Percentiles rank a stretch among this genome's conserved stretches.
phyloP scores from a whole-genome alignment of 2,329 filamentous ascomycete species.

The Botrytis fabae region DNA sequence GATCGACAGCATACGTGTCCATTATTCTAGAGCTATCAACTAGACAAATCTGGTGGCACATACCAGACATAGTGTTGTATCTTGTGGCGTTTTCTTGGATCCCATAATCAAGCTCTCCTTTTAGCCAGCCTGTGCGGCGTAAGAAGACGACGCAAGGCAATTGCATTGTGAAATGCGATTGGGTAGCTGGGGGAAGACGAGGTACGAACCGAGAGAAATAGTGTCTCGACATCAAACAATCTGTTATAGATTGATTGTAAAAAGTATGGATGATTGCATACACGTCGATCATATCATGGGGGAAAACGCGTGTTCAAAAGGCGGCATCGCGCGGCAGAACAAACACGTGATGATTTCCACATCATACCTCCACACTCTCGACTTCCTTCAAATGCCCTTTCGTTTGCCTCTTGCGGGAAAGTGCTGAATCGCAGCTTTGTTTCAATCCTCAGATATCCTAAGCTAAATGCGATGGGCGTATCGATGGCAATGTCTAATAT shows the following conservation, averaged over 20 bases:
- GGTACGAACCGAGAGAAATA: background rate
- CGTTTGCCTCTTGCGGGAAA: background rate
- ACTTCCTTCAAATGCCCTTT: background rate
- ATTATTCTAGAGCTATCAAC: background rate
- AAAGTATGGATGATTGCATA: background rate
- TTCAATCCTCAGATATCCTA: background rate
- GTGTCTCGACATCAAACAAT: background rate
- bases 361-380: background rate
- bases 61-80: background rate
- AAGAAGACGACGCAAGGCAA: background rate
- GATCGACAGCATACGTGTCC: background rate
- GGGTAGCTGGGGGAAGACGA: background rate
- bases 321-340: background rate
- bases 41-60: background rate
- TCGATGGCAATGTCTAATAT: background rate
- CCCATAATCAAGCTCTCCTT: background rate
- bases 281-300: background rate
- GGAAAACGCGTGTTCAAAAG: background rate
- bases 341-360: background rate
- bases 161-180: background rate
- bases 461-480: background rate
- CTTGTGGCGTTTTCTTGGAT: background rate
- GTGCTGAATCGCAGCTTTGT: background rate
- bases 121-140: constrained; percentile 6
- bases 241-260: no score